phyloP scores from a whole-genome alignment of 441 rosid genomes.

The Syzygium syzygioides region DNA sequence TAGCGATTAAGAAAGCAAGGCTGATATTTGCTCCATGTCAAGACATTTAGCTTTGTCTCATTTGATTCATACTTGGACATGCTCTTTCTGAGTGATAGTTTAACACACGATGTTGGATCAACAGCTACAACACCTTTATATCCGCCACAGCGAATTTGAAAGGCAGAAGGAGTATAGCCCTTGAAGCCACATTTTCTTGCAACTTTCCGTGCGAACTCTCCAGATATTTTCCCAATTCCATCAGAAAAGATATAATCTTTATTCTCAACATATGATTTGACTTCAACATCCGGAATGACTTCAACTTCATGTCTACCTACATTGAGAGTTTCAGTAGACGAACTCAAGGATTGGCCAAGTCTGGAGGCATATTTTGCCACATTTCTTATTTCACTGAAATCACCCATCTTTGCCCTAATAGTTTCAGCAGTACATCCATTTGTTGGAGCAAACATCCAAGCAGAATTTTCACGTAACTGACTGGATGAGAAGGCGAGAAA shows the following conservation, averaged over 20 bases:
- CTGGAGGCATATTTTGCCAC: conserved; percentile 77
- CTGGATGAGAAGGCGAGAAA: conserved; percentile 66
- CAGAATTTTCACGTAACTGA: conserved; percentile 55
- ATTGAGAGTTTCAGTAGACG: conserved; percentile 49
- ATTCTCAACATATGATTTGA: not conserved
- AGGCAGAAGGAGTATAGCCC: conserved; percentile 51
- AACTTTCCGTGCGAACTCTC: conserved; percentile 33
- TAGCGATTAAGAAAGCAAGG: conserved; percentile 56
- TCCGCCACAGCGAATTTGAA: conserved; percentile 86
- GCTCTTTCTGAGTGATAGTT: conserved; percentile 54
- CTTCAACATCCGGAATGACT: conserved; percentile 34
- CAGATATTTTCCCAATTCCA: conserved; percentile 65
- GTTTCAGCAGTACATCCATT: conserved; percentile 30
- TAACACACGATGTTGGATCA: conserved; percentile 38
- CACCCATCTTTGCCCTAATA: conserved; percentile 56
- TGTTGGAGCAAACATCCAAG: conserved; percentile 71
- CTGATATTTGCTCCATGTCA: conserved; percentile 47
- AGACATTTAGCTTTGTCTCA: conserved; percentile 42
- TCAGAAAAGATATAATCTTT: conserved; percentile 48
- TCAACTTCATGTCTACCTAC: conserved; percentile 29
- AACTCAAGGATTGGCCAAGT: conserved; percentile 68
- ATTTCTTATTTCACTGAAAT: conserved; percentile 42
- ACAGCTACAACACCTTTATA: conserved; percentile 64
- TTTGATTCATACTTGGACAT: conserved; percentile 58
- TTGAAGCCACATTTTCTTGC: conserved; percentile 33